Conservation (phyloP, 2,329 filamentous ascomycete genomes). For the Colletotrichum graminicola region DNA sequence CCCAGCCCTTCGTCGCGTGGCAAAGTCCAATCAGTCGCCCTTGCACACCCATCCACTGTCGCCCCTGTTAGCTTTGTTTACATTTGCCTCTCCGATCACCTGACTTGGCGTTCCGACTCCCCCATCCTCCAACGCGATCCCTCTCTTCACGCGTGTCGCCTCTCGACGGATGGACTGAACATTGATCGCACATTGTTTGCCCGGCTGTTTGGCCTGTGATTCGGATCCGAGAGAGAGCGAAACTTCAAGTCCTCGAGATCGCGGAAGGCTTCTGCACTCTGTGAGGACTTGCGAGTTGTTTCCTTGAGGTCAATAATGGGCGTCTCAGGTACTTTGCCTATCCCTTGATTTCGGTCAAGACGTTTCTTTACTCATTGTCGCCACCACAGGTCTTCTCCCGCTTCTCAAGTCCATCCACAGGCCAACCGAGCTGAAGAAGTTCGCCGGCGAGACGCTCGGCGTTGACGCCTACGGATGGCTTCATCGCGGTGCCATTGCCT, state of each 20-base stretch:
- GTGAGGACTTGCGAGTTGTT: slow-evolving; percentile 24
- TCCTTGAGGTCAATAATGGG: slow-evolving; percentile 40
- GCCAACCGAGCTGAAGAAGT: slow-evolving; percentile 87
- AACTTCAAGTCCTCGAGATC: not conserved
- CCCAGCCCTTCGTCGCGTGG: not conserved
- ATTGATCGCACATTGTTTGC: slow-evolving; percentile 14
- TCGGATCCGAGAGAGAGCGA: slow-evolving; percentile 29
- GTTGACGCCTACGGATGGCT: slow-evolving; percentile 99
- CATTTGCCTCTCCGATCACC: slow-evolving; percentile 37
- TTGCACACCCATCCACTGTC: not conserved
- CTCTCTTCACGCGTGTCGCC: slow-evolving; percentile 26
- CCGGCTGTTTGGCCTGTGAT: slow-evolving; percentile 29
- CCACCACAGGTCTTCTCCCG: slow-evolving; percentile 80
- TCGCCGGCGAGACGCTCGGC: slow-evolving; percentile 87
- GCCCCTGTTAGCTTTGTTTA: slow-evolving; percentile 36
- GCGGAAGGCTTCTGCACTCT: not conserved
- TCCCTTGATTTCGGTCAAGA: slow-evolving; percentile 28
- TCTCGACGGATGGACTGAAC: slow-evolving; percentile 35
- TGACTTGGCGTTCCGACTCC: slow-evolving; percentile 34
- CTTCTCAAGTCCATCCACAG: slow-evolving; percentile 97
- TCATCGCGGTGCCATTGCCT: slow-evolving; percentile 90
- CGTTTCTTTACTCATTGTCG: slow-evolving; percentile 24
- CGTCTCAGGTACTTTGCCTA: slow-evolving; percentile 41
- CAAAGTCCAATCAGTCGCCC: not conserved
- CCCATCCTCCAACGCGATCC: slow-evolving; percentile 2